Evolutionary conservation across 768 basidiomycete species (phyloP), one percentile per base, ranked within the genome.

Genomic region (Boletus sp.): DNA sequence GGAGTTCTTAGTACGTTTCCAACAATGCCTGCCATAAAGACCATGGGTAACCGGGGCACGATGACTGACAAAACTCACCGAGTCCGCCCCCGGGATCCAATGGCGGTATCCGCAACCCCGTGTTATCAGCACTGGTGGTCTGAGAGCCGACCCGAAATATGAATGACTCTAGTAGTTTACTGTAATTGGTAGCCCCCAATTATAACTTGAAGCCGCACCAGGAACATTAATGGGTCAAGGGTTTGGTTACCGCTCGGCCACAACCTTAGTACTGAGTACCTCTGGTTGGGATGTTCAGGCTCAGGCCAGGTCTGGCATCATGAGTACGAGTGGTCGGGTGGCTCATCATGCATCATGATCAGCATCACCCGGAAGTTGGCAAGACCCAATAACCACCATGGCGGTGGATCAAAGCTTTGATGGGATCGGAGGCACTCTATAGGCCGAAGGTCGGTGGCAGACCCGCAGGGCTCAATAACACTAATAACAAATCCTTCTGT

Each of bases 61-160:
- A 41, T 29, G 41, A 33, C 21, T 57, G 45, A 61, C 19, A 32
- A 53, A 40, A 44, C 53, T 23, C 21, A 50, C 53, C 47, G 25
- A 35, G n/a, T n/a, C n/a, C 1, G 50, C 4, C 19, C 15, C n/a
- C 27, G 49, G 49, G 51, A 40, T 25, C 25, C 25, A 25, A 14
- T 34, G 41, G 27, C 14, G 13, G 41, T 47, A 19, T 43, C 32
- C 37, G 7, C 51, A 37, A n/a, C 17, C n/a, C 32, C 37, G 42
- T 33, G 42, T 5, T 50, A 23, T 15, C 33, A 37, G 33, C 27
- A 15, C 47, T 38, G 32, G 47, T 27, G 23, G 23, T 11, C 43
- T 30, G 32, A 56, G 53, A 50, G 29, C 47, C 39, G 15, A 34
- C 39, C 37, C 8, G 17, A 15, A 32, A 15, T 8, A 5, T 27